These are phyloP conservation scores for Potentilla sterilis DNA, from an alignment of 306 rosid species.

Conservation along the genomic window DNA sequence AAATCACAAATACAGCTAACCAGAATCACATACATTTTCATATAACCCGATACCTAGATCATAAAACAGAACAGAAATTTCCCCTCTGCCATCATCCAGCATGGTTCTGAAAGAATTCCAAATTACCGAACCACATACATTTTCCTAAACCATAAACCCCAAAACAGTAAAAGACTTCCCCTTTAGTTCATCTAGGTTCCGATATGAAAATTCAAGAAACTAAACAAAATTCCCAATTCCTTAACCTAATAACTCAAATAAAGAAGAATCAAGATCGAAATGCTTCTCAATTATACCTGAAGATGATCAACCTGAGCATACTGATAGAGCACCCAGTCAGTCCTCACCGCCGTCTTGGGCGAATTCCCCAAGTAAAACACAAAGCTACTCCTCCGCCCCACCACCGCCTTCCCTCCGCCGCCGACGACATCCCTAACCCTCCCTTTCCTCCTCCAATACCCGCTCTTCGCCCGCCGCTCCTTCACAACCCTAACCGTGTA, in stretches of 20 bases:
- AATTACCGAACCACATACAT: neutral
- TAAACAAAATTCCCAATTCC: neutral
- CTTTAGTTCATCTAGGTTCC: neutral
- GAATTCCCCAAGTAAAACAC: constrained; percentile 52
- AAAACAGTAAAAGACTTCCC: neutral
- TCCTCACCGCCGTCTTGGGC: constrained; percentile 23
- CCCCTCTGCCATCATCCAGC: neutral
- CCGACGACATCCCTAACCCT: constrained; percentile 34
- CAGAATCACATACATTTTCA: neutral
- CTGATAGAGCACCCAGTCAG: constrained; percentile 58
- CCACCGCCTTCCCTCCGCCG: constrained; percentile 28
- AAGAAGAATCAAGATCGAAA: neutral
- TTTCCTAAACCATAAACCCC: neutral
- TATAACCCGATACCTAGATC: neutral
- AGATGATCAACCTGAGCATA: constrained; percentile 43
- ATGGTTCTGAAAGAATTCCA: neutral
- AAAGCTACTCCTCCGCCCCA: constrained; percentile 53
- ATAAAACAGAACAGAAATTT: neutral
- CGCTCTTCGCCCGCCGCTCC: constrained; percentile 44
- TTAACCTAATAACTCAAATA: neutral
- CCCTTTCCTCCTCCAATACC: constrained; percentile 62
- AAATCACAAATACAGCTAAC: neutral
- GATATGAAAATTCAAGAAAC: neutral
- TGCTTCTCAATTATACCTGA: constrained; percentile 34
- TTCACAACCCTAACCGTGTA: constrained; percentile 37